Conservation (phyloP, 768 basidiomycete species). For the Dioszegia aurantiaca region DNA sequence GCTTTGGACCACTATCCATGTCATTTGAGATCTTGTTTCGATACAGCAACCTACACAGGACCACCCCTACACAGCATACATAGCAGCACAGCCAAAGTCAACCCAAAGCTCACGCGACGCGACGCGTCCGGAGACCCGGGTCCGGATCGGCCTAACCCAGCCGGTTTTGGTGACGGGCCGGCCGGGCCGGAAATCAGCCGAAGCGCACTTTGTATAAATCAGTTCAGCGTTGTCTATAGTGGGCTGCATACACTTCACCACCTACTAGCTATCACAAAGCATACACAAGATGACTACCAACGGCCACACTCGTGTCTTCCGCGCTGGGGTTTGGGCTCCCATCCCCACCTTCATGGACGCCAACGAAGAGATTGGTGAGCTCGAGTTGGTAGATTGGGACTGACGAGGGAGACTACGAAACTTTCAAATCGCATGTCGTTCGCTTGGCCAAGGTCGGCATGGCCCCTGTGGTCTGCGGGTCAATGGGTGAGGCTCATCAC, state of each 20-base stretch:
- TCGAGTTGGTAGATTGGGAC: background rate
- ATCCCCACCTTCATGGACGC: slow-evolving; percentile 80
- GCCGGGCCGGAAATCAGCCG: no score
- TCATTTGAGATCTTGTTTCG: no score
- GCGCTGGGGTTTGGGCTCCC: slow-evolving; percentile 76
- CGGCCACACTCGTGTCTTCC: slow-evolving; percentile 58
- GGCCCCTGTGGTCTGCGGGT: slow-evolving; percentile 69
- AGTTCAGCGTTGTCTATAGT: no score
- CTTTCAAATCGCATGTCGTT: slow-evolving; percentile 68
- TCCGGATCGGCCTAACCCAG: no score
- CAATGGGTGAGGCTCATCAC: slow-evolving; percentile 83
- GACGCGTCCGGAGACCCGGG: background rate
- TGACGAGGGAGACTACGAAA: slow-evolving; percentile 60
- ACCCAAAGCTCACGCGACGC: no score
- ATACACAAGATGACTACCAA: slow-evolving; percentile 30
- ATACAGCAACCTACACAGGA: no score
- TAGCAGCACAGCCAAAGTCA: no score
- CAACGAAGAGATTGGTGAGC: slow-evolving; percentile 78
- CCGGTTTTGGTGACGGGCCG: no score
- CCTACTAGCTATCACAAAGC: background rate
- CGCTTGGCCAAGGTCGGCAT: slow-evolving; percentile 67
- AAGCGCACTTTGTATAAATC: no score
- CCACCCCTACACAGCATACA: no score
- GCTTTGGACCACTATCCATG: no score
- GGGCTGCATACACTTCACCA: no score